Base-by-base conservation (phyloP, 2,329 filamentous ascomycete genomes). In the Talaromyces sp. region DNA sequence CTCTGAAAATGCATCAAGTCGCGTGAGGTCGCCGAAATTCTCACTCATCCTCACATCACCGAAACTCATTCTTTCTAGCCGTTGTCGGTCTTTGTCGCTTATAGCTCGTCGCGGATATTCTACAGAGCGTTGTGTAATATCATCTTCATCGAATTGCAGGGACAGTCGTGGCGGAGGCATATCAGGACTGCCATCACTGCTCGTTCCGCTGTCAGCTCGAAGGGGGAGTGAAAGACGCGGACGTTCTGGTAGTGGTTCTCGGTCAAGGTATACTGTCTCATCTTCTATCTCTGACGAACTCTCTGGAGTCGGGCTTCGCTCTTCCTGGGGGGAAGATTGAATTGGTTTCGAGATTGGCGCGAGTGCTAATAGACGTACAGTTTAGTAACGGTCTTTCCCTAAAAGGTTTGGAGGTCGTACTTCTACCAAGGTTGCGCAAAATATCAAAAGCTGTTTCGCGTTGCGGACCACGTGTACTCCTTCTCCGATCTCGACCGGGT, bases 401-500 rank as follows among this genome's bases (percentile, higher is more conserved):
- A 24, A 22, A 24, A 43, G 31, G 22, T 33, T 8, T 10, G 22
- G 41, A 27, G 35, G 6, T n/a, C 37, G 31, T 76, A 82, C 83
- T 77, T 79, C 77, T 83, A 61, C 84, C 84, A 9, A 87, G 72
- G 62, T 84, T 82, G 57, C 80, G 77, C 61, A 86, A 71, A 31
- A 84, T 80, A 70, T 86, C 83, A 68, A 85, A 81, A 4, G 84
- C 84, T 7, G 85, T 86, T 71, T 86, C 84, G 47, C 84, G 75
- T 69, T 84, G 80, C 63, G 82, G 68, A 24, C 64, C 64, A 39
- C 82, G 76, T 31, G 80, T 80, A 66, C 83, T 85, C 66, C 81
- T 78, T 63, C 83, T 74, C 54, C 81, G 78, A 69, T 83, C 78
- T 13, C 82, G 79, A 39, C 76, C 78, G 22, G 84, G 82, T 2